Percentiles rank a stretch among this genome's conserved stretches.
phyloP scores from a whole-genome alignment of 176 grass and related monocot species.

The Avena atlantica region DNA sequence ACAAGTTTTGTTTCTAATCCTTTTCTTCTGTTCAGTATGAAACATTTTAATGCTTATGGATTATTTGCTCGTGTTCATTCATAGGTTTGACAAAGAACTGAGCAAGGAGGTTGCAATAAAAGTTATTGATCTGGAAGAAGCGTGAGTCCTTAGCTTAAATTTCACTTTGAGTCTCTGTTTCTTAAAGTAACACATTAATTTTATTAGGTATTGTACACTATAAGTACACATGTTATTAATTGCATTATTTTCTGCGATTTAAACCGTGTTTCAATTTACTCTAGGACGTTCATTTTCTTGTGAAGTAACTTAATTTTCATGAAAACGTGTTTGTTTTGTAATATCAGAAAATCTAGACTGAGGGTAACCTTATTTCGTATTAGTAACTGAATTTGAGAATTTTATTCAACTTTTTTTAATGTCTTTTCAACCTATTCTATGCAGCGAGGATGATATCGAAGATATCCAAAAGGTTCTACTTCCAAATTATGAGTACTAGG shows the following conservation, averaged over 20 bases:
- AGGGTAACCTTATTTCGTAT: slow-evolving; percentile 10
- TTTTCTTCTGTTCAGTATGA: slow-evolving; percentile 30
- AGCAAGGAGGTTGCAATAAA: slow-evolving; percentile 97
- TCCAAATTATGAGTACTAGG: slow-evolving; percentile 24
- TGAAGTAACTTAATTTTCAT: slow-evolving; percentile 24
- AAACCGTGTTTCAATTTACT: slow-evolving; percentile 29
- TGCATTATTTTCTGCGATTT: slow-evolving; percentile 35
- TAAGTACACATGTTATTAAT: neutral
- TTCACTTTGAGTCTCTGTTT: slow-evolving; percentile 22
- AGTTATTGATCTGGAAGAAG: slow-evolving; percentile 99
- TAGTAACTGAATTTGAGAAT: slow-evolving; percentile 10
- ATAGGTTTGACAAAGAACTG: slow-evolving; percentile 93
- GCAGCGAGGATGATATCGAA: slow-evolving; percentile 99
- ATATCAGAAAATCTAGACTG: slow-evolving; percentile 14
- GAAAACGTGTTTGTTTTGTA: slow-evolving; percentile 26
- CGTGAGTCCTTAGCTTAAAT: slow-evolving; percentile 62
- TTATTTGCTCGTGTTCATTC: slow-evolving; percentile 19
- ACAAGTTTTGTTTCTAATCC: slow-evolving; percentile 12
- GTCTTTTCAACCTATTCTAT: slow-evolving; percentile 40
- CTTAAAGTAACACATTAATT: slow-evolving; percentile 23
- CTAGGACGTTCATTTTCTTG: neutral
- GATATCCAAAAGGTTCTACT: slow-evolving; percentile 95
- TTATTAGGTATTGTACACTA: slow-evolving; percentile 1
- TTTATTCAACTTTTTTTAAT: neutral
- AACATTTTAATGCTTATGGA: slow-evolving; percentile 14